Percentiles rank a stretch among this genome's conserved stretches.
Conservation (phyloP, 2,329 filamentous ascomycete species). For the Clonostachys rhizophaga region DNA sequence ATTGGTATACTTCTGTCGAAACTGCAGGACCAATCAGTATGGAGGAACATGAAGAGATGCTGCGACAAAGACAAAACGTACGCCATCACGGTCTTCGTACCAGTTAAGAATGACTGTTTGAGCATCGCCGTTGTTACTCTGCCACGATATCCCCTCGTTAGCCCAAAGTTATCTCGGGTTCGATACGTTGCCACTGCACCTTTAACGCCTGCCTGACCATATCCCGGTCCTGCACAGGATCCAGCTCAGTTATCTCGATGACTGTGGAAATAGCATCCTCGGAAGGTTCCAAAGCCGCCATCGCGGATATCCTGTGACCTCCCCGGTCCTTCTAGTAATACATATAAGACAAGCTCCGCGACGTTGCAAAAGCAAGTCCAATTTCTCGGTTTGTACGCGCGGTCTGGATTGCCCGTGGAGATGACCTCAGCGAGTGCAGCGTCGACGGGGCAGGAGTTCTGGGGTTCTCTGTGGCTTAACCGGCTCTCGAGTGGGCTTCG, state of each 20-base stretch:
- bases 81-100: slow-evolving; percentile 37
- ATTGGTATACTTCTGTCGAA: slow-evolving; percentile 38
- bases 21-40: slow-evolving; percentile 21
- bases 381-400: no score
- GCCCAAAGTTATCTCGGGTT: slow-evolving; percentile 1
- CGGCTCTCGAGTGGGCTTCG: no score
- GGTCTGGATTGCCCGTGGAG: no score
- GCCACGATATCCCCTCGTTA: background rate
- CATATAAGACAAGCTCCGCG: no score
- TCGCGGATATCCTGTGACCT: slow-evolving; percentile 3
- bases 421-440: no score
- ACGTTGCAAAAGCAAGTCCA: no score
- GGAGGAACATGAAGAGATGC: slow-evolving; percentile 5
- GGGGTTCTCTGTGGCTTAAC: no score
- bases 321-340: no score
- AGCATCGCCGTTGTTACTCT: slow-evolving; percentile 37
- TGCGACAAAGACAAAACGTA: slow-evolving; percentile 9
- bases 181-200: slow-evolving; percentile 14
- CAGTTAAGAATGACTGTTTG: slow-evolving; percentile 46
- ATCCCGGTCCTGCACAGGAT: slow-evolving; percentile 25
- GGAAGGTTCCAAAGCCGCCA: slow-evolving; percentile 26
- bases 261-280: slow-evolving; percentile 30
- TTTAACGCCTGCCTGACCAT: slow-evolving; percentile 35
- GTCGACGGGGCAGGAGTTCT: no score
- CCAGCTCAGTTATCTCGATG: slow-evolving; percentile 33